Evolutionary conservation across 225 moss, liverwort and hornwort species (phyloP), one percentile per base, ranked within the genome.

Genomic region (Physcomitrium patens): DNA sequence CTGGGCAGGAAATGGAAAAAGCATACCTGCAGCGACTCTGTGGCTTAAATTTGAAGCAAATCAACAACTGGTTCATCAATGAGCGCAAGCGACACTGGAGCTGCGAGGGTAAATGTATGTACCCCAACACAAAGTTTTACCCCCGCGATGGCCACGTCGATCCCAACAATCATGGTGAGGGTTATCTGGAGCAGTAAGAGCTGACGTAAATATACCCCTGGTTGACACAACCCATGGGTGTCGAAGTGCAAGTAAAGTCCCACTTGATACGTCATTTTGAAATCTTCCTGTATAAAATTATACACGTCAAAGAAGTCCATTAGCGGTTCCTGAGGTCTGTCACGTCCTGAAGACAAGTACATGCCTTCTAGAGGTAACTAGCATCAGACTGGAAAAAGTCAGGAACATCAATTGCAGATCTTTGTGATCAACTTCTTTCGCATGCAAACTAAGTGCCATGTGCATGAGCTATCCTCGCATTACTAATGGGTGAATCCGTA

Each of bases 41-140:
- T 19, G 44, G 61, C 51, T 80, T 86, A 77, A 47, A 63, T 12
- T 43, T 74, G 71, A 86, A 80, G 56, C 86, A 86, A 70, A 13
- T 86, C 68, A 86, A 83, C 74, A 86, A 86, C 74, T 86, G 80
- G 82, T 86, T 86, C 71, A 82, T 86, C 57, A 86, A 86, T 26
- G 82, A 86, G 86, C 82, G 86, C 57, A 86, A 86, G 77, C 82
- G 82, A 1, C 86, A 86, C 67, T 86, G 82, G 86, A 80, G 41
- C 47, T 71, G 86, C n/a, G 82, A 86, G 77, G 82, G 73, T 43
- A 74, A 67, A 45, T 63, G 53, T 68, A 74, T 71, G 71, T 45
- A 74, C 2, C 77, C 79, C 37, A 63, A 68, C 44, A 18, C 31
- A 12, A 31, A 43, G 49, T 56, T 70, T 9, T 69, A 65, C 24